These are phyloP conservation scores for Ormosia semicastrata DNA, from an alignment of 306 rosid species.

Conservation along the genomic window DNA sequence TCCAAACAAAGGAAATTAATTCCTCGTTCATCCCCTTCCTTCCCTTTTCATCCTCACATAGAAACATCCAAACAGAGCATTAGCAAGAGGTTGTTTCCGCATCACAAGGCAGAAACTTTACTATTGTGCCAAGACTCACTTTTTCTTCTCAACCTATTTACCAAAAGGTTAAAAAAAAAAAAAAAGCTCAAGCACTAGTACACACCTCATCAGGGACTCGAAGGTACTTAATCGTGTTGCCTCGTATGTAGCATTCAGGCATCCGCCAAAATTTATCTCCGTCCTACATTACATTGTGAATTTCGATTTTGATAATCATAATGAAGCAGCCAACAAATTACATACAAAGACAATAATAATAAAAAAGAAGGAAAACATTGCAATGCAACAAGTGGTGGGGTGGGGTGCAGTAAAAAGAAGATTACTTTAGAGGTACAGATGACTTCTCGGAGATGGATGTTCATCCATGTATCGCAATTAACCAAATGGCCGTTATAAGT, in stretches of 20 bases:
- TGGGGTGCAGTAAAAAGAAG: neutral
- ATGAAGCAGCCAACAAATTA: neutral
- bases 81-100: neutral
- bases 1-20: too few relatives aligned
- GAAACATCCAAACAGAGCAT: too few relatives aligned
- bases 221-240: conserved; percentile 93
- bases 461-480: conserved; percentile 99
- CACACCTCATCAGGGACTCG: conserved; percentile 98
- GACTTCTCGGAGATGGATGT: conserved; percentile 98
- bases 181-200: neutral
- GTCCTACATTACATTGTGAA: conserved; percentile 60
- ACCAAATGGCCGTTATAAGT: conserved; percentile 99
- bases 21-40: too few relatives aligned
- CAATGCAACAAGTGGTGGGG: too few relatives aligned
- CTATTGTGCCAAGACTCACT: neutral
- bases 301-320: too few relatives aligned
- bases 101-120: neutral
- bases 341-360: neutral
- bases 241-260: conserved; percentile 98
- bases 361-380: neutral
- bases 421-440: conserved; percentile 92
- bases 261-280: conserved; percentile 99
- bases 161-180: neutral
- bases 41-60: too few relatives aligned
- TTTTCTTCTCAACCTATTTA: neutral